These are phyloP conservation scores for Raffaelea ambrosiae DNA, from an alignment of 2,329 filamentous ascomycete genomes.

Conservation along the genomic window DNA sequence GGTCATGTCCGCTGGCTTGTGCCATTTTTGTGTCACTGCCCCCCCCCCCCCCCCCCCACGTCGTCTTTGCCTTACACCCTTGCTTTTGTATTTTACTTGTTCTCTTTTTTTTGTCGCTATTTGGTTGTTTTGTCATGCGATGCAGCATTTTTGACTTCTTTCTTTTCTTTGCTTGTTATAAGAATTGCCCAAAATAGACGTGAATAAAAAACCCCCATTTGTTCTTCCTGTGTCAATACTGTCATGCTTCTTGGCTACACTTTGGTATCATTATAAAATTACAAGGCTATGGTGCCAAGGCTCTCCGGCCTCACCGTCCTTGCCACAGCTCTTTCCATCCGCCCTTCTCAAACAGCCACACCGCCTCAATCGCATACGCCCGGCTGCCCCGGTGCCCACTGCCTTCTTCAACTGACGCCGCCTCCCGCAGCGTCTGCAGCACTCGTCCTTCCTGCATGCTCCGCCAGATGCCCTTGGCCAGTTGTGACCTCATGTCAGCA, in stretches of 20 bases:
- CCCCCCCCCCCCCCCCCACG: no score
- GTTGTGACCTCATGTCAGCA: constrained; percentile 9
- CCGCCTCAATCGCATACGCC: constrained; percentile 77
- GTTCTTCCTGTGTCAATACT: no score
- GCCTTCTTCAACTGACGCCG: constrained; percentile 57
- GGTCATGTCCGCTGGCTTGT: no score
- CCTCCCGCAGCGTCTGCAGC: constrained; percentile 67
- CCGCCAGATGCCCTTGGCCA: constrained; percentile 76
- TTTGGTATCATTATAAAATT: no score
- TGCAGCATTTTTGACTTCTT: neutral
- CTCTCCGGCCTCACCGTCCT: constrained; percentile 23
- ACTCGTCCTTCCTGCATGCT: constrained; percentile 69
- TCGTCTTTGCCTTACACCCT: no score
- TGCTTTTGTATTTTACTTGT: neutral
- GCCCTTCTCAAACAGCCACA: constrained; percentile 75
- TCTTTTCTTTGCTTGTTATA: neutral
- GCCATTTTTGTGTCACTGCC: no score
- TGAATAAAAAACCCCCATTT: neutral
- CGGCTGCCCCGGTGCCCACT: constrained; percentile 69
- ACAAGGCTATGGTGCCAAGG: no score
- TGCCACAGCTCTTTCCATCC: constrained; percentile 57
- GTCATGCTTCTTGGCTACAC: no score
- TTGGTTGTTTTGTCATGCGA: neutral
- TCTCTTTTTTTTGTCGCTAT: neutral
- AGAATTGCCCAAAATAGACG: neutral